Evolutionary conservation across 495 filamentous ascomycete species (phyloP), one percentile per base, ranked within the genome.

Genomic region (Trichoderma asperelloides): DNA sequence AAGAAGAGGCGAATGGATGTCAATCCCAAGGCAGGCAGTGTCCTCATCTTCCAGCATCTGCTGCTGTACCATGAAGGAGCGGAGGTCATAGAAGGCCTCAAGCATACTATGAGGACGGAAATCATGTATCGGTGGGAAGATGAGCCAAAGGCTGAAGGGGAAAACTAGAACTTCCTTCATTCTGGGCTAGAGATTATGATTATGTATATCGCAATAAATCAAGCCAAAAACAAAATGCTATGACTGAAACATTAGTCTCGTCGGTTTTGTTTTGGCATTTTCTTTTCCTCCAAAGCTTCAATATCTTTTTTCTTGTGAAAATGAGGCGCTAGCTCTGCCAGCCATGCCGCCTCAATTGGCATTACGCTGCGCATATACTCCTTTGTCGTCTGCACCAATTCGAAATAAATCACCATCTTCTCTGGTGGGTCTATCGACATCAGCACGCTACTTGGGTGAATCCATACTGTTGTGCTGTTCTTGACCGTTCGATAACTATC

Each of bases 401-500:
- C 96, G 71, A 91, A 93, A 75, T 93, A 98, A 40, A 97, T 86
- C 63, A 96, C 86, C 85, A 89, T 93, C 78, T 91, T 93, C 21
- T 79, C 77, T 33, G 84, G 84, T 23, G 93, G 94, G 71, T 92
- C 90, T 5, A 86, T 82, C 70, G 91, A 88, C 78, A 91, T 89
- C 67, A 97, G 78, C 64, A 91, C 91, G 67, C 86, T 89, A 65
- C 87, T 91, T 2, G 95, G 95, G 74, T 98, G 95, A 39, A 98
- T 80, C 71, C 92, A 93, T 8, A 97, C 95, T 28, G 90, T 91
- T 77, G 90, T 87, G 49, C 88, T 90, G 64, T 90, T 96, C 86
- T 97, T 97, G 27, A 98, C 87, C 5, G 94, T 97, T n/a, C 93
- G 84, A 77, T 98, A 98, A 62, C 86, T 89, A 69, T 97, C 91